Evolutionary conservation across 768 basidiomycete species (phyloP), one percentile per base, ranked within the genome.

Genomic region (Lactarius quietus): DNA sequence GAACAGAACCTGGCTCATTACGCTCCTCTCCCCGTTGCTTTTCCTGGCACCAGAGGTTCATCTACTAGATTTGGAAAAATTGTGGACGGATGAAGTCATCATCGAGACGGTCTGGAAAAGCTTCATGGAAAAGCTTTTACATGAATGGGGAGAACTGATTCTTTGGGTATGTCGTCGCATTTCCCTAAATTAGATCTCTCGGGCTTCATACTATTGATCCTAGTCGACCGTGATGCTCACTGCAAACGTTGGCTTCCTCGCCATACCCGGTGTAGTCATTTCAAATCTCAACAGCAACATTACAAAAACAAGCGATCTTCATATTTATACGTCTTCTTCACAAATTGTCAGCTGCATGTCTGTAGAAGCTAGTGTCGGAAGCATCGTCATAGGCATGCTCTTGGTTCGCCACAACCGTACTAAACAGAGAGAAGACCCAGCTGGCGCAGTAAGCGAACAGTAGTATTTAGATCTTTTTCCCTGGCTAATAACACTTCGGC

Each of bases 271-370:
- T 31, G 71, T 75, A 15, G n/a, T 57, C 23, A 17, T 39, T 39
- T 39, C 39, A 15, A 26, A 26, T 17, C 2, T 52, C 29, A 23
- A 23, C 23, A 12, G 8, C 39, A 18, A 18, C 17, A 3, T 17
- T 5, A 1, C n/a, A 23, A 29, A 7, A 6, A 10, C n/a, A 28
- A 52, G 12, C 10, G 3, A 15, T 18, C 2, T 43, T 36, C 1
- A 41, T 1, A 58, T 38, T 20, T 56, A 3, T 51, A 0, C 26
- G 3, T 39, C 17, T 39, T 0, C 39, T 39, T 14, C 39, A 5
- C 39, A 39, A 68, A 78, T 84, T 10, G 73, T 78, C 7, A 82
- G 83, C 70, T 84, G 82, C 61, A 59, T 81, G 12, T 84, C 84
- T 0, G 77, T 81, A 39, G 66, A 80, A 0, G 70, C 77, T 3